These are phyloP conservation scores for Huntiella decipiens DNA, from an alignment of 2,329 filamentous ascomycete genomes.

Conservation along the genomic window DNA sequence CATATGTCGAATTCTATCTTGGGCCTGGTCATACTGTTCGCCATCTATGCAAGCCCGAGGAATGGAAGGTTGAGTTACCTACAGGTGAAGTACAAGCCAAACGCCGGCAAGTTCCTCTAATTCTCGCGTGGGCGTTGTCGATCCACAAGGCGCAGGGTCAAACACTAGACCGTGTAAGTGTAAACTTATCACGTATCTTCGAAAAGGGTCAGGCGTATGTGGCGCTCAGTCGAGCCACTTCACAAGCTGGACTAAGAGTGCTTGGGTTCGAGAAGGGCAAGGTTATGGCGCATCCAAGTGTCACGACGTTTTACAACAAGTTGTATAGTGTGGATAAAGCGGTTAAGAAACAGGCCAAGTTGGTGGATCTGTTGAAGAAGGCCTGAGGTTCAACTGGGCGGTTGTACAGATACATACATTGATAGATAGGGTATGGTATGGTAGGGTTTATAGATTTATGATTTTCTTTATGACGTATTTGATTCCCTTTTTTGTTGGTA, in stretches of 20 bases:
- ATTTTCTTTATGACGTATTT: too few relatives aligned
- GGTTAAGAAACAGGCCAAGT: constrained; percentile 12
- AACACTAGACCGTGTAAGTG: constrained; percentile 81
- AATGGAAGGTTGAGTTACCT: constrained; percentile 95
- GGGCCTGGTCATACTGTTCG: constrained; percentile 31
- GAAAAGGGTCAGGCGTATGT: constrained; percentile 98
- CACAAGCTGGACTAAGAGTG: constrained; percentile 72
- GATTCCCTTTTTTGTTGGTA: too few relatives aligned
- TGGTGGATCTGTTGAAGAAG: constrained; percentile 9
- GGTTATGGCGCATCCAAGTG: constrained; percentile 83
- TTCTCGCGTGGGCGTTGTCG: constrained; percentile 88
- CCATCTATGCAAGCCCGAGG: constrained; percentile 43
- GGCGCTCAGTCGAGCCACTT: constrained; percentile 79
- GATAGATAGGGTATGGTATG: too few relatives aligned
- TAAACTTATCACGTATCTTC: constrained; percentile 80
- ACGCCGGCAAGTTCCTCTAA: constrained; percentile 65
- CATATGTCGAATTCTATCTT: constrained; percentile 70
- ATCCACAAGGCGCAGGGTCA: constrained; percentile 98
- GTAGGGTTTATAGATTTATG: too few relatives aligned
- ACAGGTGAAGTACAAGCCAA: constrained; percentile 86
- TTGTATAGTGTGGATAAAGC: constrained; percentile 53
- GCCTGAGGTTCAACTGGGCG: too few relatives aligned
- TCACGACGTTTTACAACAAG: constrained; percentile 69
- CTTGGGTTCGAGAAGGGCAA: constrained; percentile 73
- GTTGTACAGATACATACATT: too few relatives aligned